Conservation (phyloP, 768 basidiomycete genomes). For the Russula ochroleuca region DNA sequence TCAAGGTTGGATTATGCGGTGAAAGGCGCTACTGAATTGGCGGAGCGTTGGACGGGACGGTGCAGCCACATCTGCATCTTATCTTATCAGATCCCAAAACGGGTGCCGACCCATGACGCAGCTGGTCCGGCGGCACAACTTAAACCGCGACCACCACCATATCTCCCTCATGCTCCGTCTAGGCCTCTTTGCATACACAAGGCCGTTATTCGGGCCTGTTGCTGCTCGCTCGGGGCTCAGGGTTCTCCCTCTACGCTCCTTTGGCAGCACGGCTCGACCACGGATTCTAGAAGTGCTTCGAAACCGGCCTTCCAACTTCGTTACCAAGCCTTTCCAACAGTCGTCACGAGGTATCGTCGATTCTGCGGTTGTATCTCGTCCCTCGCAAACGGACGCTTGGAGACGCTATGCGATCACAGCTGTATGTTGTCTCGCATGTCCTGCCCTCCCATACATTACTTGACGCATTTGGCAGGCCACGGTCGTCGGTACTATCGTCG, state of each 20-base stretch:
- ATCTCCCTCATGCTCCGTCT: constrained; percentile 31
- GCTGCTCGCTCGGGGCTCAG: constrained; percentile 29
- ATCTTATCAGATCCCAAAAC: constrained; percentile 14
- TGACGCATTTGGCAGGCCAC: constrained; percentile 45
- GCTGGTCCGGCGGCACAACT: neutral
- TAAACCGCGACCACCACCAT: constrained; percentile 9
- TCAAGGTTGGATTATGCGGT: constrained; percentile 30
- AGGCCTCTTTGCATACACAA: constrained; percentile 27
- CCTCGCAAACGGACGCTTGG: constrained; percentile 43
- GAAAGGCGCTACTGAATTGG: neutral
- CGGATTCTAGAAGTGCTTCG: constrained; percentile 34
- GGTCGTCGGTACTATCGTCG: constrained; percentile 65
- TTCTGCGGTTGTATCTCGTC: constrained; percentile 41
- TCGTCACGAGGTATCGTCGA: constrained; percentile 48
- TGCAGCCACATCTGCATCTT: constrained; percentile 4
- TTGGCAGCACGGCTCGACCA: constrained; percentile 33
- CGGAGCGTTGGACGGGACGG: too few relatives aligned
- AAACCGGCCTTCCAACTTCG: constrained; percentile 32
- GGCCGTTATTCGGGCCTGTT: constrained; percentile 29
- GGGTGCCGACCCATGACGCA: neutral
- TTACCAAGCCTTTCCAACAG: constrained; percentile 29
- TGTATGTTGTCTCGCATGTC: constrained; percentile 35
- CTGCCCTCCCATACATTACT: constrained; percentile 8
- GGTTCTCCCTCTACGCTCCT: constrained; percentile 31
- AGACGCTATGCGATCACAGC: constrained; percentile 50